Conservation (phyloP, 2,329 filamentous ascomycete genomes). For the Drechslera avenae region DNA sequence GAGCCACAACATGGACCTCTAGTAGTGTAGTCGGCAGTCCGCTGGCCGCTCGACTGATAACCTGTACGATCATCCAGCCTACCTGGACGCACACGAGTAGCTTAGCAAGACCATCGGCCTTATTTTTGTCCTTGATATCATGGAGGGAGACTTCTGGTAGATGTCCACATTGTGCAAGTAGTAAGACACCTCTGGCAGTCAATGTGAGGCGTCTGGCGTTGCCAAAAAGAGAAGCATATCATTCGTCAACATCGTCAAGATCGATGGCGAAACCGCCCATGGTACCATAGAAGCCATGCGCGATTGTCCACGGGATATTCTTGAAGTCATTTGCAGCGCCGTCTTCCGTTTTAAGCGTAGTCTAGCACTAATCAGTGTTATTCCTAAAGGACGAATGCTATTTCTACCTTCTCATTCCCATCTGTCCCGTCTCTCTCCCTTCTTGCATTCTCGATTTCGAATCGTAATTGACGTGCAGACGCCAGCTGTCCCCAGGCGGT, state of each 20-base stretch:
- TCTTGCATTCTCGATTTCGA: slow-evolving; percentile 5
- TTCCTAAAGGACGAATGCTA: neutral
- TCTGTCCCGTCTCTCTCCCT: neutral
- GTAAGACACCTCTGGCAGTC: slow-evolving; percentile 1
- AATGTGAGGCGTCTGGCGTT: neutral
- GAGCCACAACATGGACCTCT: slow-evolving; percentile 65
- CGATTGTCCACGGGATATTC: slow-evolving; percentile 15
- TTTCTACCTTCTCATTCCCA: neutral
- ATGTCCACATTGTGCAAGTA: slow-evolving; percentile 4
- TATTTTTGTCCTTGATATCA: slow-evolving; percentile 28
- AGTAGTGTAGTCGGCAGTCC: slow-evolving; percentile 56
- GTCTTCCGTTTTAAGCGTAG: neutral
- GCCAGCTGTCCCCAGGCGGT: slow-evolving; percentile 18
- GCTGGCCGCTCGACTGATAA: slow-evolving; percentile 18
- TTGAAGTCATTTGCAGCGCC: neutral
- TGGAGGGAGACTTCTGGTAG: slow-evolving; percentile 2
- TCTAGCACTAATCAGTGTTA: neutral
- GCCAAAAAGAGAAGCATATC: neutral
- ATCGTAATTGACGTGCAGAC: slow-evolving; percentile 12
- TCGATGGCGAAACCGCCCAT: slow-evolving; percentile 28
- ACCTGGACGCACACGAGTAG: slow-evolving; percentile 30
- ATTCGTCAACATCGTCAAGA: slow-evolving; percentile 4
- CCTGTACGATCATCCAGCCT: slow-evolving; percentile 36
- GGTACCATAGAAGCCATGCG: slow-evolving; percentile 16
- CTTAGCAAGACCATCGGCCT: slow-evolving; percentile 26